Evolutionary conservation across 257 asterid genomes (phyloP), one percentile per base, ranked within the genome.

Genomic region (Solanum sejunctum): DNA sequence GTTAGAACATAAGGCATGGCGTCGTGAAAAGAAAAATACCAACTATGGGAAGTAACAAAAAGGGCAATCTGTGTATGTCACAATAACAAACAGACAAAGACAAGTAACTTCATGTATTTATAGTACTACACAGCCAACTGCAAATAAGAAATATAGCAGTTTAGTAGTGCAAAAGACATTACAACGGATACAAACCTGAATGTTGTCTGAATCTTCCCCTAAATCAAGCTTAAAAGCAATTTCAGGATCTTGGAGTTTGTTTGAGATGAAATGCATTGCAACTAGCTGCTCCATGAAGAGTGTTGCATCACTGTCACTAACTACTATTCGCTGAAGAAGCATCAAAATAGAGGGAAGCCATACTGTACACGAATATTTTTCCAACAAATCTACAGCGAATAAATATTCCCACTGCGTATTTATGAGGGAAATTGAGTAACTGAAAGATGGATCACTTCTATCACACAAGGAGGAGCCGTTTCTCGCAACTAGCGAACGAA

Each of bases 161-260:
- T 26, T 10, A 26, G 60, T 64, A 18, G 64, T 45, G 13, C 47
- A 88, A 85, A 54, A 88, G 54, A 11, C 28, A 36, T 39, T 67
- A 32, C 64, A 52, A 77, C 56, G 21, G 10, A 66, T 55, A 77
- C 86, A 78, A 87, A 95, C 98, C 98, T 97, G 99, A 88, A 94
- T 89, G 78, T 66, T 51, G 80, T 89, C 88, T 43, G 86, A 81
- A 85, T 89, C 92, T 85, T 93, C 95, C 84, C 93, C 93, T 60
- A 90, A 88, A 84, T 92, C 97, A 79, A 93, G 91, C 93, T 86
- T 92, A 91, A 90, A 89, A 85, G 91, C 84, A 81, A 94, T 89
- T 86, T 94, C 98, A 87, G 98, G 99, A 92, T 95, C 93, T 80
- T 84, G 95, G 69, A 95, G 89, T 91, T 94, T 95, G 79, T 93